Conservation (phyloP, 108 stramenopile genomes). For the Skeletonema marinoi region DNA sequence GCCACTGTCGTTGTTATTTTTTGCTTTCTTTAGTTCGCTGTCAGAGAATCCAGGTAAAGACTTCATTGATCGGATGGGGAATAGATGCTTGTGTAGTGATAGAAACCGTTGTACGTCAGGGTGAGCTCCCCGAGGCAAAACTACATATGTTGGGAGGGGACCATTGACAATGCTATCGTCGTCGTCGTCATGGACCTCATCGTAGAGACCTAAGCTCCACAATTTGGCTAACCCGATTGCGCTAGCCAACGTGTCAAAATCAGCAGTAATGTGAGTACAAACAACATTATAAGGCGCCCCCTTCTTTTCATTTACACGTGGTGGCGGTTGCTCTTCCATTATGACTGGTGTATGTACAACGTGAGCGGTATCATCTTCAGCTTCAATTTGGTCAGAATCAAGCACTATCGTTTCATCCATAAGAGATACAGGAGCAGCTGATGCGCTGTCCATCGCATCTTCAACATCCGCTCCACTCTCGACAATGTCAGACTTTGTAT, state of each 20-base stretch:
- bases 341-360: conserved; percentile 6
- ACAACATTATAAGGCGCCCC: conserved; percentile 76
- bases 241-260: conserved; percentile 87
- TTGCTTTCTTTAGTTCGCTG: conserved; percentile 31
- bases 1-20: conserved; percentile 46
- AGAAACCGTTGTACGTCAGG: conserved; percentile 90
- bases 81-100: conserved; percentile 89
- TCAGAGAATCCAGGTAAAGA: conserved; percentile 68
- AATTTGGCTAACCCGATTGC: conserved; percentile 85
- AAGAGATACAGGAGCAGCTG: not conserved
- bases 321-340: conserved; percentile 51
- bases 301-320: conserved; percentile 43
- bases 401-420: not conserved
- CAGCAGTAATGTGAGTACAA: conserved; percentile 86
- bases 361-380: not conserved
- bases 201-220: conserved; percentile 56
- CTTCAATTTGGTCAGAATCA: not conserved
- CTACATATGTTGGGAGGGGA: conserved; percentile 86
- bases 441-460: not conserved
- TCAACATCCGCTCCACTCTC: not conserved
- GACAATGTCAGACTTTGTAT: not conserved
- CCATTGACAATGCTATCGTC: conserved; percentile 39
- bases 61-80: conserved; percentile 87
- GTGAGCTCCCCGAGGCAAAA: conserved; percentile 92
- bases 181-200: conserved; percentile 26